phyloP scores from a whole-genome alignment of 768 basidiomycete genomes.

The Kwoniella pini region DNA sequence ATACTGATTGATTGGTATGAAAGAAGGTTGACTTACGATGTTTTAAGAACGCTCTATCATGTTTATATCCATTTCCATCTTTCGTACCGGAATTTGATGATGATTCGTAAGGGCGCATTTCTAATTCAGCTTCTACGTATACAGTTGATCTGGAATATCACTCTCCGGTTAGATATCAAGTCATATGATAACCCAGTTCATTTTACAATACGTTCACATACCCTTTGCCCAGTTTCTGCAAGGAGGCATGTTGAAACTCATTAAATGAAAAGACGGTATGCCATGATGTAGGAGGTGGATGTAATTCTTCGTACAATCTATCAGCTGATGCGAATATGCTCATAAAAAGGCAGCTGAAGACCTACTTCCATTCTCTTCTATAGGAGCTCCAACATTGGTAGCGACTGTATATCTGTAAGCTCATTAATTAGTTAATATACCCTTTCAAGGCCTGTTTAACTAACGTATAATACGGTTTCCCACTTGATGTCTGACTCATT shows the following conservation, averaged over 20 bases:
- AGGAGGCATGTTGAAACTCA: conserved; percentile 24
- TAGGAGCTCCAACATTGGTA: conserved; percentile 22
- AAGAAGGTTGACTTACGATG: conserved; percentile 26
- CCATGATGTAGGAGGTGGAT: conserved; percentile 33
- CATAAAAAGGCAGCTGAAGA: too few relatives aligned
- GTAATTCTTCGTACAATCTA: conserved; percentile 8
- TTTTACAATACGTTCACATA: too few relatives aligned
- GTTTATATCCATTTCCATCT: conserved; percentile 4
- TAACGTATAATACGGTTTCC: conserved; percentile 45
- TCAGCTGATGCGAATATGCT: too few relatives aligned
- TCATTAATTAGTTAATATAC: neutral
- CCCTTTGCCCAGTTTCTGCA: conserved; percentile 37
- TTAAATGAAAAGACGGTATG: conserved; percentile 44
- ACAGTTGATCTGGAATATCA: conserved; percentile 29
- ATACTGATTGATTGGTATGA: too few relatives aligned
- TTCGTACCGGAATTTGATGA: neutral
- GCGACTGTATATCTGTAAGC: conserved; percentile 34
- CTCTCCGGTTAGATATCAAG: too few relatives aligned
- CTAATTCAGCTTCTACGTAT: conserved; percentile 44
- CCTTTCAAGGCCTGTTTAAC: neutral
- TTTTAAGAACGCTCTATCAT: conserved; percentile 33
- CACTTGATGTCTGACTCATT: conserved; percentile 21
- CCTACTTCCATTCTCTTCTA: conserved; percentile 16
- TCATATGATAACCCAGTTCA: too few relatives aligned
- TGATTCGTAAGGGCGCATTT: conserved; percentile 26